Evolutionary conservation across 345 rosid species (phyloP), one percentile per base, ranked within the genome.

Genomic region (Aquilaria sinensis): DNA sequence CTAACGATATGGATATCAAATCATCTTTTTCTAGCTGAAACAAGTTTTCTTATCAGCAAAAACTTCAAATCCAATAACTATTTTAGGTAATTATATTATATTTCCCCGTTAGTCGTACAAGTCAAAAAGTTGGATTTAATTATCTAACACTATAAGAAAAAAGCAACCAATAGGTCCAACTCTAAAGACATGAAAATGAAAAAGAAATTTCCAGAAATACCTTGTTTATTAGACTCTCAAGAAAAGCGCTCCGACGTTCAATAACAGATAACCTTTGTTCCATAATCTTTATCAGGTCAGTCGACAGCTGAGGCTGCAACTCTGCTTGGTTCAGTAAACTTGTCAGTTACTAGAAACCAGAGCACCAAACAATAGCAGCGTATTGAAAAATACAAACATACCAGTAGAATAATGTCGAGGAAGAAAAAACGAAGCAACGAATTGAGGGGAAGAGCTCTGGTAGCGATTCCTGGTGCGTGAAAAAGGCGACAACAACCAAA

Each of bases 221-320:
- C 96, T 65, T 86, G 74, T 87, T 80, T 6, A 91, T 70, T 67
- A 87, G 77, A 68, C 65, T 87, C 70, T 85, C 82, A 12, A 95
- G 88, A 62, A 62, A 61, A 73, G 72, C 72, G 65, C 72, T 83
- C 73, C 83, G 74, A 30, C 68, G 79, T 70, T 94, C 96, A 30
- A 91, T 88, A 10, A 90, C 85, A 1, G 78, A 78, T 29, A 87
- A 51, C 75, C 82, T 81, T 62, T 78, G 79, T n/a, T 91, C 90
- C 96, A 95, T 94, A 47, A 89, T 80, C 80, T 75, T 85, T 31
- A 95, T 64, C 14, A 95, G 86, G 62, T 84, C 89, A 10, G 82
- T 73, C 7, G 99, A 95, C 15, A 86, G 32, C 51, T 80, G 79
- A 37, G 83, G 76, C 47, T 79, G 72, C 67, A 69, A 63, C 65